Base-by-base conservation (phyloP, 1,284 basidiomycete species). In the Exobasidium cylindrosporum region DNA sequence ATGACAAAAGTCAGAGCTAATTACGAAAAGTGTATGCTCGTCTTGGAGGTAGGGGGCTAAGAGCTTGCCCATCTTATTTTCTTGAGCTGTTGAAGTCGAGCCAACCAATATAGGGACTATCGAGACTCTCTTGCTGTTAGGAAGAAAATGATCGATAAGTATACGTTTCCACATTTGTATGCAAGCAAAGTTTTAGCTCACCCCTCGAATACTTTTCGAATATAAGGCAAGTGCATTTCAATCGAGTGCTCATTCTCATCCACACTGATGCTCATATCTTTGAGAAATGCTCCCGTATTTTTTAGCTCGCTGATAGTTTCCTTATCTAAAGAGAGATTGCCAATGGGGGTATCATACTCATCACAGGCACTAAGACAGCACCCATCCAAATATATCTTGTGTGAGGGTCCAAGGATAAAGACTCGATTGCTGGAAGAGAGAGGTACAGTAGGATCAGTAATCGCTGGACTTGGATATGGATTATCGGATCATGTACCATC, bases 1-100 rank as follows among this genome's bases (percentile, higher is more conserved):
- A 80, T 98, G 95, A 76, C 96, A 98, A 78, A 99, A 99, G 81
- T 99, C 96, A 65, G 89, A 91, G 2, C 93, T 97, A 59, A 97
- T 85, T 45, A 98, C 88, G 73, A 89, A 93, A 65, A 98, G 84
- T 0, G 91, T 97, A 61, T 88, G 86, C 0, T 87, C 84, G 66
- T 87, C 83, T 1, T 84, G 83, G 56, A 96, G 84, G 80, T 91
- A 95, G 0, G 89, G 88, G 0, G 90, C 90, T 0, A 99, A 83
- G 1, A 91, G 78, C 4, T 82, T 76, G 5, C 91, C 93, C 69
- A 87, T 91, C 0, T 80, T 68, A 4, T 81, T 81, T 72, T 92
- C 89, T 46, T 84, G 83, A 6, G 83, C 78, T 35, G 85, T 82
- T 23, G 85, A 84, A 65, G 96, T 88, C 13, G 88, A 86, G 0